Percentiles rank a stretch among this genome's conserved stretches.
These are phyloP conservation scores for Pleomassaria siparia DNA, from an alignment of 2,329 filamentous ascomycete species.

Conservation along the genomic window DNA sequence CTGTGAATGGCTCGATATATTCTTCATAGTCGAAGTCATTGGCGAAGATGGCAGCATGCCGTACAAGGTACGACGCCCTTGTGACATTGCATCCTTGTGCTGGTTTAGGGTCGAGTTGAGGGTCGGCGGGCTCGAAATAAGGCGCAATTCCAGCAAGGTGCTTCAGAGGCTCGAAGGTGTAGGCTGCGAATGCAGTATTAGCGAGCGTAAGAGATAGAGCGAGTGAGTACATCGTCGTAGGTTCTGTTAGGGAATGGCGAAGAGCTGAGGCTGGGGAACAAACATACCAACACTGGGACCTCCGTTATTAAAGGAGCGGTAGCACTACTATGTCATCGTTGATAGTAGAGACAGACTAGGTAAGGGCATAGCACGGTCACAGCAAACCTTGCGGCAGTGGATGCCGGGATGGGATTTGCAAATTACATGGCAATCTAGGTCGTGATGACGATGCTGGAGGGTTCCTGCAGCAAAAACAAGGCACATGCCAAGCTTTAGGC, in stretches of 20 bases:
- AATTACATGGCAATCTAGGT: slow-evolving; percentile 2
- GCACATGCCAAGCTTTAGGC: slow-evolving; percentile 1
- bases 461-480: slow-evolving; percentile 4
- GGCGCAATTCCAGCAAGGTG: slow-evolving; percentile 55
- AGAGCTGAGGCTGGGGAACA: background rate
- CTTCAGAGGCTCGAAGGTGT: slow-evolving; percentile 51
- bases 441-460: background rate
- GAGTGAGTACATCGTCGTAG: slow-evolving; percentile 20
- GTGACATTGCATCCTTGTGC: slow-evolving; percentile 56
- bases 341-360: background rate
- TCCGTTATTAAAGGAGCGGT: background rate
- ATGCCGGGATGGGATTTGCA: background rate
- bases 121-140: slow-evolving; percentile 52
- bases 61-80: slow-evolving; percentile 51
- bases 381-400: background rate
- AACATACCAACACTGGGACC: background rate
- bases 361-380: background rate
- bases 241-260: background rate
- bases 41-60: slow-evolving; percentile 55
- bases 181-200: slow-evolving; percentile 33
- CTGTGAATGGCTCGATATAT: slow-evolving; percentile 54
- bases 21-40: slow-evolving; percentile 56
- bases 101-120: slow-evolving; percentile 49
- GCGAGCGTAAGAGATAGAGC: slow-evolving; percentile 21
- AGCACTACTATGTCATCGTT: background rate